Conservation (phyloP, 345 rosid species). For the Streptanthus diversifolius region DNA sequence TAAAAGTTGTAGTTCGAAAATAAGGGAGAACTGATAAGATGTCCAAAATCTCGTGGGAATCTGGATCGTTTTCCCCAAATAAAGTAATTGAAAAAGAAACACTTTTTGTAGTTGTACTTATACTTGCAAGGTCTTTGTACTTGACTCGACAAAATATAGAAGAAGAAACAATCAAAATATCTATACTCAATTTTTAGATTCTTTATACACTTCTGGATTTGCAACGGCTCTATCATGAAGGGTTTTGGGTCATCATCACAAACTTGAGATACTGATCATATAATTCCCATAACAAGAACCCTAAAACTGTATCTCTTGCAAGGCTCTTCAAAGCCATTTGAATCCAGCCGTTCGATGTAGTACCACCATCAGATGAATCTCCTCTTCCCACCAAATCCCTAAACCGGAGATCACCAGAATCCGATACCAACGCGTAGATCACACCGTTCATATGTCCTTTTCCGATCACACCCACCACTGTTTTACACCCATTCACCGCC, state of each 20-base stretch:
- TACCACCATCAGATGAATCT: conserved; percentile 27
- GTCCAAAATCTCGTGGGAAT: too few relatives aligned
- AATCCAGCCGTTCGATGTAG: conserved; percentile 35
- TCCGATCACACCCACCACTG: conserved; percentile 79
- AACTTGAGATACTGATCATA: conserved; percentile 40
- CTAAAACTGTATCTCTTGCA: conserved; percentile 49
- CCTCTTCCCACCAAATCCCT: conserved; percentile 64
- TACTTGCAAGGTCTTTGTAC: background rate
- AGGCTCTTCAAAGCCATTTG: conserved; percentile 37
- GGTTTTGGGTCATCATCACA: conserved; percentile 24
- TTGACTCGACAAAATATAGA: background rate
- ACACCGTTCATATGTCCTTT: conserved; percentile 90
- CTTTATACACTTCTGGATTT: background rate
- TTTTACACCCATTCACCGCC: conserved; percentile 69
- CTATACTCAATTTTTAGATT: background rate
- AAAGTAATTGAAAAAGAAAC: background rate
- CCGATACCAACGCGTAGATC: conserved; percentile 66
- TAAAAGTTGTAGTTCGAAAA: too few relatives aligned
- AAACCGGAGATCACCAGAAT: conserved; percentile 67
- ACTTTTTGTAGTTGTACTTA: background rate
- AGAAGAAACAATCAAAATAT: background rate
- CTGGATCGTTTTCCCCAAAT: too few relatives aligned
- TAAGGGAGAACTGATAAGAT: too few relatives aligned
- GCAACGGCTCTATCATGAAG: background rate
- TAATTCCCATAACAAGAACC: conserved; percentile 47